These are phyloP conservation scores for Trypanosoma cruzi DNA, from an alignment of 208 protist genomes.

Conservation along the genomic window DNA sequence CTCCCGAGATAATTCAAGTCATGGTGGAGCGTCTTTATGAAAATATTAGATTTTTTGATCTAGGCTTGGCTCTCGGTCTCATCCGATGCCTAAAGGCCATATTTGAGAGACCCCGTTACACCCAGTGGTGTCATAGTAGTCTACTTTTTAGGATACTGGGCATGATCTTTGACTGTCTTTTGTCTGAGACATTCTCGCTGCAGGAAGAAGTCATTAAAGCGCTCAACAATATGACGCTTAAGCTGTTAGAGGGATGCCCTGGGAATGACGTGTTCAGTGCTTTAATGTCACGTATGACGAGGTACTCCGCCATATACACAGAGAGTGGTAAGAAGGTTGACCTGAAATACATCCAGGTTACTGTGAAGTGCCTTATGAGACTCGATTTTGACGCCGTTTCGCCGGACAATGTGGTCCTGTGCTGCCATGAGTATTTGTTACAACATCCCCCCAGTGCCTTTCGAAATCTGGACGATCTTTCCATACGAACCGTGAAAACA, in stretches of 20 bases:
- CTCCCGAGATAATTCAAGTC: constrained; percentile 76
- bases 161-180: constrained; percentile 84
- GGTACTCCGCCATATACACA: constrained; percentile 82
- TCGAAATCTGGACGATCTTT: constrained; percentile 80
- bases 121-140: constrained; percentile 66
- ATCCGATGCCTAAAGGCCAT: constrained; percentile 71
- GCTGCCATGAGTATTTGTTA: constrained; percentile 88
- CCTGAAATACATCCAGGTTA: constrained; percentile 91
- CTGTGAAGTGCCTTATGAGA: constrained; percentile 89
- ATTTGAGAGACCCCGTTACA: constrained; percentile 45
- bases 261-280: constrained; percentile 84
- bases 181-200: constrained; percentile 80
- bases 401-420: constrained; percentile 75
- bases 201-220: constrained; percentile 72
- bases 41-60: constrained; percentile 62
- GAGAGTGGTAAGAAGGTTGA: constrained; percentile 61
- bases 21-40: constrained; percentile 83
- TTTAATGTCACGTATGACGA: constrained; percentile 76
- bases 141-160: constrained; percentile 71
- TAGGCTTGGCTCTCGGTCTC: constrained; percentile 53
- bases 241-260: constrained; percentile 63
- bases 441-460: constrained; percentile 90
- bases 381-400: constrained; percentile 59
- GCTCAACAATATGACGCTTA: constrained; percentile 85
- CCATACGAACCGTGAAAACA: constrained; percentile 90